Evolutionary conservation across 352 stramenopile species (phyloP).

Genomic region (Aphanomyces astaci): DNA sequence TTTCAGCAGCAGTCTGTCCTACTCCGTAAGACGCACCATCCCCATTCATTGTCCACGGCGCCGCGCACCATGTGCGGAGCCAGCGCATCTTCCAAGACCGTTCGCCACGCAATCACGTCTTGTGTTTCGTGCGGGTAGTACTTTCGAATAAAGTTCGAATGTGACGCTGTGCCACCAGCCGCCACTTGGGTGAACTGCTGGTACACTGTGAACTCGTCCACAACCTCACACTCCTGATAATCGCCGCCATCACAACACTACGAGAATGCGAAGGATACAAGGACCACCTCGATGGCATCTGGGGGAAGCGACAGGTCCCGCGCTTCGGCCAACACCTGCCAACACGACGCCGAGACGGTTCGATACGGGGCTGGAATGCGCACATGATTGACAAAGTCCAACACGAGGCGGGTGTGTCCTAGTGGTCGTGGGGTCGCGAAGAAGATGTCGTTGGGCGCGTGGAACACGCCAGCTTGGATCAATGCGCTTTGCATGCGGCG

Average conservation of each 20-base stretch:
- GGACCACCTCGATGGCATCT: neutral
- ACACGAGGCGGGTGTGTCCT: neutral
- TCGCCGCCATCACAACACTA: neutral
- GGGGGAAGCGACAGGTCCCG: neutral
- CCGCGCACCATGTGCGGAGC: neutral
- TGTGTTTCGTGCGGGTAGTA: no score
- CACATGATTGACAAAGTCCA: neutral
- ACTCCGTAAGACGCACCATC: neutral
- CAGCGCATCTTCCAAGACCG: neutral
- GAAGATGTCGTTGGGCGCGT: neutral
- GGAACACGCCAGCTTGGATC: neutral
- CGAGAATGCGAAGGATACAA: no score
- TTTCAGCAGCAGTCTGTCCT: neutral
- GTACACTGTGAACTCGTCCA: constrained; percentile 1
- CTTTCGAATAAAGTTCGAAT: constrained; percentile 2
- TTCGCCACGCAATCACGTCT: neutral
- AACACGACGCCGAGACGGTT: neutral
- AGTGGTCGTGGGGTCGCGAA: neutral
- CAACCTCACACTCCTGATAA: neutral
- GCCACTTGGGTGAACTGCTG: neutral
- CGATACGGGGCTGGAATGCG: neutral
- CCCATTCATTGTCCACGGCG: neutral
- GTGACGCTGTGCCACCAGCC: neutral
- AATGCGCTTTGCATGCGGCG: neutral
- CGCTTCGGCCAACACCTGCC: neutral